A percentile compares a stretch with the other conserved stretches of the same genome.
phyloP scores from a whole-genome alignment of 106 monocot species.

The Dioscorea zingiberensis region DNA sequence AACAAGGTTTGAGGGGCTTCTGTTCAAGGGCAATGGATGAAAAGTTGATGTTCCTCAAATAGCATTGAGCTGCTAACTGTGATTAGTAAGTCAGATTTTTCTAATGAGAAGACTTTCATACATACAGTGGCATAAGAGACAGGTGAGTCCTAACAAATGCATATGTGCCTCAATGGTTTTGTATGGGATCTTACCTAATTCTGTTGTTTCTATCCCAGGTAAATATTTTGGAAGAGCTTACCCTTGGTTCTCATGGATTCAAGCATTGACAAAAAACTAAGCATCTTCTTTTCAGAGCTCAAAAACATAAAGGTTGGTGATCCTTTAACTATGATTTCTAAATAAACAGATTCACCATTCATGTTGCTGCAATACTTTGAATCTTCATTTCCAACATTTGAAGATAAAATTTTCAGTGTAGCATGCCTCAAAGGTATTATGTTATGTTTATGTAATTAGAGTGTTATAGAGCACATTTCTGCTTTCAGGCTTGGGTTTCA shows the following conservation, averaged over 20 bases:
- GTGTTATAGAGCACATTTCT: not conserved
- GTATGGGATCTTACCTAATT: too few species aligned
- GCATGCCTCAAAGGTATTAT: too few species aligned
- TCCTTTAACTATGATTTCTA: too few species aligned
- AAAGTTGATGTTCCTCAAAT: conserved; percentile 48
- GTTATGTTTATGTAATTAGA: too few species aligned
- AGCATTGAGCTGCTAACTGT: conserved; percentile 48
- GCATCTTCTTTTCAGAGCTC: conserved; percentile 36
- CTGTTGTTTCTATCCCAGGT: conserved; percentile 28
- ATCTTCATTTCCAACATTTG: not conserved
- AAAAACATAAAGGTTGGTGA: conserved; percentile 34
- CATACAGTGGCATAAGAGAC: conserved; percentile 53
- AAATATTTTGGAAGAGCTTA: conserved; percentile 63
- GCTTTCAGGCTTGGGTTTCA: conserved; percentile 40
- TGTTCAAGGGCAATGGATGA: conserved; percentile 15
- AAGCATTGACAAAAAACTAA: conserved; percentile 16
- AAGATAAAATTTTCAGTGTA: too few species aligned
- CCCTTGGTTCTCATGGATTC: conserved; percentile 19
- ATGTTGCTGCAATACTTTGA: not conserved
- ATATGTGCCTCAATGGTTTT: too few species aligned
- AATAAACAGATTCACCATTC: not conserved
- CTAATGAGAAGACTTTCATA: conserved; percentile 40
- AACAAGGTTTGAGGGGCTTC: conserved; percentile 41
- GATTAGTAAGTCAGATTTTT: conserved; percentile 48
- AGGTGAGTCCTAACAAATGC: conserved; percentile 26